Conservation (phyloP, 31 red algal species). For the Porphyra umbilicalis region DNA sequence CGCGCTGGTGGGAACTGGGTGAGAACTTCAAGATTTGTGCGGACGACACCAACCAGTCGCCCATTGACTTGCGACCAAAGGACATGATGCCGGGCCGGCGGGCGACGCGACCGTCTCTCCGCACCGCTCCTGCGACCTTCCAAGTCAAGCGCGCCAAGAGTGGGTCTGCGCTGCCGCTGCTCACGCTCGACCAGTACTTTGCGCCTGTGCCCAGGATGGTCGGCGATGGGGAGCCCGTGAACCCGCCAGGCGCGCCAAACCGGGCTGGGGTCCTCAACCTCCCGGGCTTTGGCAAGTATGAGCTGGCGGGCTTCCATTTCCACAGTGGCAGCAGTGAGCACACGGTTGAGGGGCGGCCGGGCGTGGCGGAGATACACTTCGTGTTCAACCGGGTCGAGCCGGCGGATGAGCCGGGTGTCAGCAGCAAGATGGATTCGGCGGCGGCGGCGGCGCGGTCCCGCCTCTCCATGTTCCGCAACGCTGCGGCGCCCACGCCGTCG, state of each 20-base stretch:
- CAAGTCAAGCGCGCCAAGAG: not conserved
- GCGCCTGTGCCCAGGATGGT: conserved; percentile 47
- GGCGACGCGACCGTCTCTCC: not conserved
- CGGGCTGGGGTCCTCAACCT: conserved; percentile 29
- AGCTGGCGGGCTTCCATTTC: conserved; percentile 28
- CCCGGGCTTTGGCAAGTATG: conserved; percentile 20
- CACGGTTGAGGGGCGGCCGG: conserved; percentile 24
- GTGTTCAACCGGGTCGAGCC: conserved; percentile 23
- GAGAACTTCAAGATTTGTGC: conserved; percentile 14
- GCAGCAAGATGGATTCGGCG: conserved; percentile 8
- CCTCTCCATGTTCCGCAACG: no score
- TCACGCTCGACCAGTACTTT: conserved; percentile 32
- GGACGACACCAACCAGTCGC: conserved; percentile 26
- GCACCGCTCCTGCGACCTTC: not conserved
- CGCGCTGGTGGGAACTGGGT: conserved; percentile 19
- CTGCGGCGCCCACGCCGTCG: not conserved
- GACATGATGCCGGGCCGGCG: not conserved
- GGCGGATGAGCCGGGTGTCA: not conserved
- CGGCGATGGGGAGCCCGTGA: conserved; percentile 51
- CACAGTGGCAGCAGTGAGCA: conserved; percentile 48
- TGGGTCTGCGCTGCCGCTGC: conserved; percentile 10
- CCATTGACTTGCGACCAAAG: conserved; percentile 26
- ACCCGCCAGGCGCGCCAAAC: conserved; percentile 23
- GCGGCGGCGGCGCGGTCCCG: not conserved
- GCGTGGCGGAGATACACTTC: conserved; percentile 42